Conservation (phyloP, 1,139 yeast genomes). For the Lodderomyces orthopsilosis region DNA sequence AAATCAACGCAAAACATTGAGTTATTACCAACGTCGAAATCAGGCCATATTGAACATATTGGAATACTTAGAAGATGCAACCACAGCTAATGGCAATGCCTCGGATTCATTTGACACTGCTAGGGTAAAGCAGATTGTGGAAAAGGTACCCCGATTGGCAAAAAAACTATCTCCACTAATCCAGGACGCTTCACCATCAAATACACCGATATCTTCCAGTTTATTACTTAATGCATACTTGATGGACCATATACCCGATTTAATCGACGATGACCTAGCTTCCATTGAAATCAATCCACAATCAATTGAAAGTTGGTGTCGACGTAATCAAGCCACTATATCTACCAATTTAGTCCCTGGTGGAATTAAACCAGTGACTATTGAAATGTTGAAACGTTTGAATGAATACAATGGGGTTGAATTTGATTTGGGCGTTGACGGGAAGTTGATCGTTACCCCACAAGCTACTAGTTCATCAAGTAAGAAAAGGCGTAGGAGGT, state of each 20-base stretch:
- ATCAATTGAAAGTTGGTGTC: slow-evolving; percentile 37
- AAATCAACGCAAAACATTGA: slow-evolving; percentile 34
- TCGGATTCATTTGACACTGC: slow-evolving; percentile 4
- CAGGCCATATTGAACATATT: slow-evolving; percentile 36
- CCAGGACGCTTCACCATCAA: slow-evolving; percentile 2
- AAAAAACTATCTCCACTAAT: slow-evolving; percentile 17
- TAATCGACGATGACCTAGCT: slow-evolving; percentile 38
- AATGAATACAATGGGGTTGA: slow-evolving; percentile 15
- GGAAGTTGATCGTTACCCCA: slow-evolving; percentile 8
- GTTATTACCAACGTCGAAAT: slow-evolving; percentile 37
- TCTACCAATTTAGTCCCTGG: slow-evolving; percentile 26
- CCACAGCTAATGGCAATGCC: not conserved
- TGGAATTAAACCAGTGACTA: slow-evolving; percentile 31
- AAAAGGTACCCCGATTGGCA: slow-evolving; percentile 22
- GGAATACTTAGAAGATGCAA: slow-evolving; percentile 19
- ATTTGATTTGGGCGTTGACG: slow-evolving; percentile 13
- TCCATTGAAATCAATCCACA: slow-evolving; percentile 40
- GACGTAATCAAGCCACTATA: slow-evolving; percentile 12
- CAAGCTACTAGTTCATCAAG: slow-evolving; percentile 8
- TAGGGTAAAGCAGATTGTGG: slow-evolving; percentile 24
- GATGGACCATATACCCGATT: slow-evolving; percentile 36
- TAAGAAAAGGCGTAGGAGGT: slow-evolving; percentile 11
- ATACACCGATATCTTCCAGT: slow-evolving; percentile 9
- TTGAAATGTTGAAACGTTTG: slow-evolving; percentile 15
- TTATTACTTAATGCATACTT: slow-evolving; percentile 18